Conservation (phyloP, 2,329 filamentous ascomycete genomes). For the Botrytis fabae region DNA sequence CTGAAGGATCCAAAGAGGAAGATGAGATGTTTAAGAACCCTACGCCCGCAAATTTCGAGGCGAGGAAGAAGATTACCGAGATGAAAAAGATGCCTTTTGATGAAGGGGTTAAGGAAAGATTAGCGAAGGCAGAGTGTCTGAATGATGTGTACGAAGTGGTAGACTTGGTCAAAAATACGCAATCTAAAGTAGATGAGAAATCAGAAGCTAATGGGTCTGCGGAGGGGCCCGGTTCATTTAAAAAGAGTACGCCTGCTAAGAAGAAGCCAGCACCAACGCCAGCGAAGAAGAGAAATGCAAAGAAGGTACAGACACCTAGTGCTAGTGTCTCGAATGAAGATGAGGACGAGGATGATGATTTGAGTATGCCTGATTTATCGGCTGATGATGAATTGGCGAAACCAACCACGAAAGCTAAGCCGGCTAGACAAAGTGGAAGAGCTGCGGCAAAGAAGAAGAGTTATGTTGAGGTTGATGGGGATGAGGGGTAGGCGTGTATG, state of each 20-base stretch:
- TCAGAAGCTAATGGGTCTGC: slow-evolving; percentile 16
- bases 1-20: slow-evolving; percentile 43
- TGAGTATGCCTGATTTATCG: slow-evolving; percentile 45
- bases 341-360: slow-evolving; percentile 38
- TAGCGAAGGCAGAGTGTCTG: slow-evolving; percentile 29
- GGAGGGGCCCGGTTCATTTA: slow-evolving; percentile 18
- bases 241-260: slow-evolving; percentile 30
- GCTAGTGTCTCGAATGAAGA: slow-evolving; percentile 27
- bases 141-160: slow-evolving; percentile 36
- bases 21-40: slow-evolving; percentile 39
- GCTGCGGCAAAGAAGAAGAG: slow-evolving; percentile 28
- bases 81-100: slow-evolving; percentile 30
- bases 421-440: slow-evolving; percentile 32
- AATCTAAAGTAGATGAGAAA: slow-evolving; percentile 13
- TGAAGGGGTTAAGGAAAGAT: slow-evolving; percentile 30
- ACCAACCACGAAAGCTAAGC: slow-evolving; percentile 12
- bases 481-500: slow-evolving; percentile 1
- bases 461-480: slow-evolving; percentile 18
- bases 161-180: slow-evolving; percentile 31
- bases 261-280: slow-evolving; percentile 40
- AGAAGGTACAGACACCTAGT: slow-evolving; percentile 12
- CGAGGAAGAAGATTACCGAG: slow-evolving; percentile 31
- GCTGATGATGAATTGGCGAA: slow-evolving; percentile 31
- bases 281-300: slow-evolving; percentile 31
- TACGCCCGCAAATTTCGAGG: slow-evolving; percentile 37